These are phyloP conservation scores for Chaetomium cochliodes DNA, from an alignment of 495 filamentous ascomycete genomes.

Conservation along the genomic window DNA sequence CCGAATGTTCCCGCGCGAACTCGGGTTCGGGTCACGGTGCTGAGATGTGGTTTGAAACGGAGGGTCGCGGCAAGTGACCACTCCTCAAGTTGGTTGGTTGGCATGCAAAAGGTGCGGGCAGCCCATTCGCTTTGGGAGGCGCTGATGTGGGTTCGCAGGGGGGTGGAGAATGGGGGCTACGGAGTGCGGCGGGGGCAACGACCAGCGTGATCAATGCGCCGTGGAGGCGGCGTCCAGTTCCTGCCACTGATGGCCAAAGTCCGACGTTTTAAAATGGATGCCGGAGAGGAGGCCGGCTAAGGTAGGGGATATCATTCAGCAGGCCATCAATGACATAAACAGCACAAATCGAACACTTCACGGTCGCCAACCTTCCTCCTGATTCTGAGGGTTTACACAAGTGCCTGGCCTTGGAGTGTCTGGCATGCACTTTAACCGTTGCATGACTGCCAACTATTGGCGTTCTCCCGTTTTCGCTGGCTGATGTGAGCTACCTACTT, in stretches of 20 bases:
- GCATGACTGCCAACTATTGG: neutral
- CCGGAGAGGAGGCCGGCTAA: neutral
- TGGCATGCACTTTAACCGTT: neutral
- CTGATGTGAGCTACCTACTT: neutral
- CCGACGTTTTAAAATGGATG: neutral
- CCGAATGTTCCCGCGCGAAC: neutral
- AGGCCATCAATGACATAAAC: no score
- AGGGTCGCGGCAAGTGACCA: constrained; percentile 35
- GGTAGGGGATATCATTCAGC: no score
- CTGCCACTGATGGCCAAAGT: constrained; percentile 13
- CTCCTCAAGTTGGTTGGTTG: constrained; percentile 40
- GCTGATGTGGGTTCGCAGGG: constrained; percentile 19
- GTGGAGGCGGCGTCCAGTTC: neutral
- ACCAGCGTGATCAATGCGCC: constrained; percentile 7
- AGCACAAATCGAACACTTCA: no score
- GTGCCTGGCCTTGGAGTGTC: neutral
- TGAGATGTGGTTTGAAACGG: constrained; percentile 36
- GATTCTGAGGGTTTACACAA: no score
- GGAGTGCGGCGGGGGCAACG: constrained; percentile 13
- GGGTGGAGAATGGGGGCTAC: constrained; percentile 16
- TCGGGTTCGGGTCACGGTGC: constrained; percentile 23
- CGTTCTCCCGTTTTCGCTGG: neutral
- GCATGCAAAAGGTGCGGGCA: constrained; percentile 28
- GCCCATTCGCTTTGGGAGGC: constrained; percentile 15
- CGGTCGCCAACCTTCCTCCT: no score